Conservation (phyloP, 306 rosid genomes). For the apple (Malus domestica) region ASM211411v1 NC_041793.1:23208001-23208500, state of each 20-base stretch:
- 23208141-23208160: conserved; percentile 68
- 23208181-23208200: conserved; percentile 63
- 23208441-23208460: conserved; percentile 50
- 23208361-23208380: conserved; percentile 42
- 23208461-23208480: conserved; percentile 58
- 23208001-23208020: conserved; percentile 26
- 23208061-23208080: conserved; percentile 70
- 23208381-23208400: conserved; percentile 57
- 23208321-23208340: conserved; percentile 60
- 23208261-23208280: conserved; percentile 51
- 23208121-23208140: conserved; percentile 52
- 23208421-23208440: conserved; percentile 44
- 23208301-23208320: conserved; percentile 61
- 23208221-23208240: conserved; percentile 57
- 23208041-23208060: conserved; percentile 56
- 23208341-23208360: conserved; percentile 46
- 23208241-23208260: conserved; percentile 55
- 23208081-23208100: conserved; percentile 48
- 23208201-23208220: conserved; percentile 67
- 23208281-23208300: conserved; percentile 46
- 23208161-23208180: conserved; percentile 49
- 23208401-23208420: conserved; percentile 53
- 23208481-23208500: conserved; percentile 43
- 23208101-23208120: conserved; percentile 60
- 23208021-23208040: conserved; percentile 37